Conservation (phyloP, 1,284 basidiomycete species). For the Irpex lacteus region DNA sequence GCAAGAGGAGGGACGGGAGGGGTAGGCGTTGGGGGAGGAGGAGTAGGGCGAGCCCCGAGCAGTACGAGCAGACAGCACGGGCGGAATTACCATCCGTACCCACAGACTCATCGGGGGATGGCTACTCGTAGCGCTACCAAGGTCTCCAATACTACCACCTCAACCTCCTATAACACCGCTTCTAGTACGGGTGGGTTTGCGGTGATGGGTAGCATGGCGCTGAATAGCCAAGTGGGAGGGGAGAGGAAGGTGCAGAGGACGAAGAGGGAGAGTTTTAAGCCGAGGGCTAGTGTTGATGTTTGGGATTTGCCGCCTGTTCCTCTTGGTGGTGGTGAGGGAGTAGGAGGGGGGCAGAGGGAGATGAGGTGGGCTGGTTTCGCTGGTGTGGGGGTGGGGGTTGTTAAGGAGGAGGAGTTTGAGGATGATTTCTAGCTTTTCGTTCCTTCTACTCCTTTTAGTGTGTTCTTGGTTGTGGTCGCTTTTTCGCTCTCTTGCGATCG, state of each 20-base stretch:
- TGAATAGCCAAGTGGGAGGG: no score
- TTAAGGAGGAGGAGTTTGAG: conserved; percentile 33
- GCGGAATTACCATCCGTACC: conserved; percentile 22
- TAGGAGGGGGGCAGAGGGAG: background rate
- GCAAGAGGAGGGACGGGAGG: no score
- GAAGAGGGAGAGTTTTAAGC: conserved; percentile 73
- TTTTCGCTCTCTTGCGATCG: conserved; percentile 5
- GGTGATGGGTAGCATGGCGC: conserved; percentile 17
- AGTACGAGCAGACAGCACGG: conserved; percentile 13
- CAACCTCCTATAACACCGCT: background rate
- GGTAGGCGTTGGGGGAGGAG: background rate
- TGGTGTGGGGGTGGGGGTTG: conserved; percentile 20
- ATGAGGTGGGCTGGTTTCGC: conserved; percentile 30
- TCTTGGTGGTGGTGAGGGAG: background rate
- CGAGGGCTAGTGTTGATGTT: conserved; percentile 54
- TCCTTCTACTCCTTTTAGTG: no score
- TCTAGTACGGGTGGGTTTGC: conserved; percentile 12
- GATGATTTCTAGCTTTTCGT: conserved; percentile 22
- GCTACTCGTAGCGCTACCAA: background rate
- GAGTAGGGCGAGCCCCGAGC: no score
- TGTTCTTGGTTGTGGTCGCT: no score
- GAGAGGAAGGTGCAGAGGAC: conserved; percentile 46
- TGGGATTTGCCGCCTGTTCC: conserved; percentile 13
- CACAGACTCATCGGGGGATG: conserved; percentile 13
- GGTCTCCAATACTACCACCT: no score